Percentiles rank a stretch among this genome's conserved stretches.
Evolutionary conservation across 106 monocot genomes (phyloP).

Genomic region (Phalaenopsis aphrodite): DNA sequence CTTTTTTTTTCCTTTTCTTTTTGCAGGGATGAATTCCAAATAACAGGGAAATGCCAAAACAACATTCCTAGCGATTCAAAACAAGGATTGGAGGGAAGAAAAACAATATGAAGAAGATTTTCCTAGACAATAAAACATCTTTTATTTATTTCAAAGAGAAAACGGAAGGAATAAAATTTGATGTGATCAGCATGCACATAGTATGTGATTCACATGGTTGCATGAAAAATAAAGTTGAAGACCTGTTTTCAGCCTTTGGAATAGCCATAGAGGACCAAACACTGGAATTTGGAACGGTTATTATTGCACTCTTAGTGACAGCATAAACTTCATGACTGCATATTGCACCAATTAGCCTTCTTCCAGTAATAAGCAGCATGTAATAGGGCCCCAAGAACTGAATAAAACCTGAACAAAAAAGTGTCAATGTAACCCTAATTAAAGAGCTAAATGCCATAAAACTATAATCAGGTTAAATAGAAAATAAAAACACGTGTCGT

Average conservation of each 20-base stretch:
- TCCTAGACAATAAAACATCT: too few species aligned
- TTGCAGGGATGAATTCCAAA: background rate
- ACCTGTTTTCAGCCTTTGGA: constrained; percentile 82
- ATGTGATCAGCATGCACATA: background rate
- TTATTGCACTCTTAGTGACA: constrained; percentile 63
- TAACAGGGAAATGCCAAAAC: background rate
- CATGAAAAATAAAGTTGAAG: constrained; percentile 5
- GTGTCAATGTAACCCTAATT: background rate
- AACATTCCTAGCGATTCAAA: background rate
- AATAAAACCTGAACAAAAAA: constrained; percentile 50
- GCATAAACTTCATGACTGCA: constrained; percentile 67
- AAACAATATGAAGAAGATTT: background rate
- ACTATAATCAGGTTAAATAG: background rate
- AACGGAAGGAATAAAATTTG: background rate
- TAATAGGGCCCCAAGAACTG: constrained; percentile 77
- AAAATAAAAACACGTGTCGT: constrained; percentile 5
- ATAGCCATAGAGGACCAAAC: constrained; percentile 28
- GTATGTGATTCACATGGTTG: background rate
- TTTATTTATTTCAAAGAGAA: background rate
- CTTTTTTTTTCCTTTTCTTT: background rate
- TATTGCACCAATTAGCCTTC: constrained; percentile 54
- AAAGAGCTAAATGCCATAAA: background rate
- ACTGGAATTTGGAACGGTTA: constrained; percentile 47
- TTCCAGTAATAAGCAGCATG: constrained; percentile 71
- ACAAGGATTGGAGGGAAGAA: background rate